Evolutionary conservation across 1,284 basidiomycete species (phyloP), one percentile per base, ranked within the genome.

Genomic region (Trichosporon sp.): DNA sequence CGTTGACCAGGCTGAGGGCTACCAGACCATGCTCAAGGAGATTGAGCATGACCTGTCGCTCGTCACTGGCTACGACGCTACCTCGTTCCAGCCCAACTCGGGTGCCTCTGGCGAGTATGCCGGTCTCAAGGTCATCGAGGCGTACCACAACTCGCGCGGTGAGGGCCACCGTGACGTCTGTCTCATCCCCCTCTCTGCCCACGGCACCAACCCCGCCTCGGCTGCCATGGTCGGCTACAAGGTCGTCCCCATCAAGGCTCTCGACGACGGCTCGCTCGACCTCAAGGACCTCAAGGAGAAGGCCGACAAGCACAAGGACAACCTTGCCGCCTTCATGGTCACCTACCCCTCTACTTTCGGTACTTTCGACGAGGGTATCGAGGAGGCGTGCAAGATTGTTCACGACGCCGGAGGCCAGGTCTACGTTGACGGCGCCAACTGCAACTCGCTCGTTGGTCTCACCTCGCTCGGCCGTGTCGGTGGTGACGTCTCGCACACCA

Each of bases 181-280:
- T 78, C 82, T 99, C 65, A 96, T 99, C 71, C 95, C 95, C 56
- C 84, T 95, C 63, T 95, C 92, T 70, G 95, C 95, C 0, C 95
- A 98, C 81, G 95, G 95, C 58, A 97, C 95, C 52, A 95, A 95
- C 80, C 92, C 93, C 62, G 93, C 92, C 62, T 95, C 92, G 46
- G 95, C 95, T 56, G 89, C 91, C 63, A 95, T 99, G 94, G 92
- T 95, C 57, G 95, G 95, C 36, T 85, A 98, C 80, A 95, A 92
- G 79, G 95, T 99, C 36, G 92, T 99, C 2, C 83, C 95, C 23
- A 88, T 99, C 77, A 96, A 96, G 83, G 91, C 90, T 4, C 86
- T 89, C 67, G 76, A 83, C 2, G 91, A 96, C 74, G 95, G 95
- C 37, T 93, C 88, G 71, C 86, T 98, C 40, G 94, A 99, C 76